Base-by-base conservation (phyloP, 805 yeast genomes). In the Candida sphagnicola region DNA sequence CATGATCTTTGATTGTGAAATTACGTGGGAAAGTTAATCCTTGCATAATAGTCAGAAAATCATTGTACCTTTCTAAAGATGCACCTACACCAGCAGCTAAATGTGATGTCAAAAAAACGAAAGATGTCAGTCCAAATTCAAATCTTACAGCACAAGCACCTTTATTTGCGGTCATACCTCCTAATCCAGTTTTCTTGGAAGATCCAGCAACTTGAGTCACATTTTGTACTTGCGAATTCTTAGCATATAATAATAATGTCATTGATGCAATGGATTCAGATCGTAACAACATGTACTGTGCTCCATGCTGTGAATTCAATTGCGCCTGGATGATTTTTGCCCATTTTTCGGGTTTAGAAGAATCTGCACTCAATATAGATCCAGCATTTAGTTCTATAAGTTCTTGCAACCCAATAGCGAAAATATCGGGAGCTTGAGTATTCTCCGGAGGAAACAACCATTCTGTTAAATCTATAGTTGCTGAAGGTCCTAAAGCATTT, bases 111-210 rank as follows among this genome's bases (percentile, higher is more conserved):
- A 93, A 75, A 54, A 89, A 78, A 46, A 95, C 89, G 53, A 89
- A 82, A 1, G 84, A 71, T 0, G 96, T 83, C 23, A 80, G 75
- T 1, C 93, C 93, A 59, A 75, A 87, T 36, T 83, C 78, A 61
- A 91, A 85, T 44, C 96, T 74, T 12, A 93, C 87, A 0, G 95
- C 96, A 43, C 90, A 95, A 3, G 95, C 96, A 32, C 99, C 99
- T 59, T 91, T 91, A 58, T 93, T 91, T 13, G 97, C 99, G 0
- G 98, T 79, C 66, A 93, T 91, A 32, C 99, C 99, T 28, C 97
- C 96, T 39, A 93, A 67, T 0, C 98, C 99, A 0, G 98, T 91
- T 61, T 91, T 91, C 52, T 90, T 91, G 10, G 85, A 76, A n/a
- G 90, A 76, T n/a, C 97, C 97, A 49, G 89, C 90, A 4, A 93